Evolutionary conservation across 2,329 filamentous ascomycete species (phyloP).

Genomic region (Macrophomina pseudophaseolina): DNA sequence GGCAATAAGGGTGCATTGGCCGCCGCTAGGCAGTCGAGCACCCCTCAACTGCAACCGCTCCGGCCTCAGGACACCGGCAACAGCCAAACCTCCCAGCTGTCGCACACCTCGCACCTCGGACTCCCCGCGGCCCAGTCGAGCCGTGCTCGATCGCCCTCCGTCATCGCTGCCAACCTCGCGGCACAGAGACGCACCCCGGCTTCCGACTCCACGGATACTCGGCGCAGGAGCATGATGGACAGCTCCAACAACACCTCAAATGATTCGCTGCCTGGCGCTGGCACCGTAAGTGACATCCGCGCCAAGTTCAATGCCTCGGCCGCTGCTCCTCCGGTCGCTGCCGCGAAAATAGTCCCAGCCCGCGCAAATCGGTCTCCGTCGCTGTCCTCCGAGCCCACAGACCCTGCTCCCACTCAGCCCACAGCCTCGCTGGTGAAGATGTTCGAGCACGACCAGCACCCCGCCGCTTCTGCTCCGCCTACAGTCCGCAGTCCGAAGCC

Average conservation of each 20-base stretch:
- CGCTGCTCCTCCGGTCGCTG: background rate
- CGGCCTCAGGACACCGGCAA: conserved; percentile 20
- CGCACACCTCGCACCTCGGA: conserved; percentile 30
- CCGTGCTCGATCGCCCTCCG: conserved; percentile 60
- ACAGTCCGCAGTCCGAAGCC: conserved; percentile 19
- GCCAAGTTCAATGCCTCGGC: background rate
- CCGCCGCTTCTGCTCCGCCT: background rate
- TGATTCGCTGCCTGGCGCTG: conserved; percentile 1
- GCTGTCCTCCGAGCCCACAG: conserved; percentile 44
- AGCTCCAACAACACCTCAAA: conserved; percentile 1
- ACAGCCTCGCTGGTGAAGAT: conserved; percentile 70
- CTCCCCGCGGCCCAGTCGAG: conserved; percentile 37
- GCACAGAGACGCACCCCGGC: conserved; percentile 64
- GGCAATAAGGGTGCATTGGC: conserved; percentile 51
- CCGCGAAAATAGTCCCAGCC: background rate
- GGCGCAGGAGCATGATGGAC: conserved; percentile 4
- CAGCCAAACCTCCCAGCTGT: conserved; percentile 12
- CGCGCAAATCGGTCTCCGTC: background rate
- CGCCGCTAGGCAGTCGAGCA: conserved; percentile 40
- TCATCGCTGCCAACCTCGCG: conserved; percentile 66
- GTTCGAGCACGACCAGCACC: conserved; percentile 62
- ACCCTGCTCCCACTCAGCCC: conserved; percentile 65
- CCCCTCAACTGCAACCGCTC: conserved; percentile 20
- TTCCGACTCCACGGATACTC: conserved; percentile 26
- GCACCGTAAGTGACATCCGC: background rate